Evolutionary conservation across 2,329 filamentous ascomycete species (phyloP), one percentile per base, ranked within the genome.

Genomic region (Phymatotrichopsis omnivora): DNA sequence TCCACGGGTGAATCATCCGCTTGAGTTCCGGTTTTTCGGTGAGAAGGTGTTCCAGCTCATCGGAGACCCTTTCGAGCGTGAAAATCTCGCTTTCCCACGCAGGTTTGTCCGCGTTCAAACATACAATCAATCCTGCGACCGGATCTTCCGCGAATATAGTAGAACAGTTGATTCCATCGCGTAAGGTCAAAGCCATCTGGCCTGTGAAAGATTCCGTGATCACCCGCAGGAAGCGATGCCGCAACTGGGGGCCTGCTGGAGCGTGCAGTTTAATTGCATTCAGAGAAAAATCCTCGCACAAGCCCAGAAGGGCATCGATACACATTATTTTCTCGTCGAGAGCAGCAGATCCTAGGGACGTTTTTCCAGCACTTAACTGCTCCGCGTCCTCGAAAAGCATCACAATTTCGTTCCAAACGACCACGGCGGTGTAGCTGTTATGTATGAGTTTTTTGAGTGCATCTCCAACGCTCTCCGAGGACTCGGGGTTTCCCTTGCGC

Each of bases 321-420:
- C 23, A 7, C 4, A n/a, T 5, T 12, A 39, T 29, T 17, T 19
- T 39, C 17, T 39, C 36, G 22, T 39, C 36, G 12, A 39, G 19
- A 12, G 16, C 20, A 12, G 17, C 36, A 17, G 23, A 19, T n/a
- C 16, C 12, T 19, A 11, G 12, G 17, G 16, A 16, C 12, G 4
- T 11, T 16, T 11, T 35, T 16, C 17, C 17, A 11, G 23, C 23
- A 5, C 17, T 35, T 4, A 12, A 8, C 14, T 34, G 12, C 23
- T 45, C 25, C 22, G 41, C 41, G 6, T 48, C 45, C 33, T 48
- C 41, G 8, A 39, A 27, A n/a, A 29, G 27, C 10, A 44, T 16
- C n/a, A 24, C 42, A 14, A 48, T 45, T 14, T 48, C 34, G 17
- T 39, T 45, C 45, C 33, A 48, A 17, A 48, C 22, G 17, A 48